Conservation (phyloP, 768 basidiomycete genomes). For the Mycena galericulata region DNA sequence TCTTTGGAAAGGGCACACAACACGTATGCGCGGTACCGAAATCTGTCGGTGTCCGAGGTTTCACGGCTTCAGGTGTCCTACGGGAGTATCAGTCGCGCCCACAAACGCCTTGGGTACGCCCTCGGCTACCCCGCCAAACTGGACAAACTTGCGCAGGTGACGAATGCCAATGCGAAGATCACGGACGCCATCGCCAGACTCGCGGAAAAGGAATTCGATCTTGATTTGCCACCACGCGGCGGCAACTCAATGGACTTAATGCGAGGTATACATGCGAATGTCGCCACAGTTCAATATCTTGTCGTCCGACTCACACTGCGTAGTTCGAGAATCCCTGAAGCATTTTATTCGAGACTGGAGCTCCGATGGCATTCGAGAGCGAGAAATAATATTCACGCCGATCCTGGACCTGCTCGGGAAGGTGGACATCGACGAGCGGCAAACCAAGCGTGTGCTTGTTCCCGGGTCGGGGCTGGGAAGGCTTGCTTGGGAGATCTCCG, state of each 20-base stretch:
- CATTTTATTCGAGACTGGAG: conserved; percentile 83
- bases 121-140: conserved; percentile 70
- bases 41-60: conserved; percentile 56
- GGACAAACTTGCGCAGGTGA: conserved; percentile 54
- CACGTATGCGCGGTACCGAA: conserved; percentile 58
- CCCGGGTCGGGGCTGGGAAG: conserved; percentile 75
- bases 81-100: conserved; percentile 53
- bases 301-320: no score
- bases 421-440: conserved; percentile 45
- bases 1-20: conserved; percentile 58
- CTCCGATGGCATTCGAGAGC: conserved; percentile 64
- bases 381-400: conserved; percentile 66
- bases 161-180: conserved; percentile 52
- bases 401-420: conserved; percentile 61
- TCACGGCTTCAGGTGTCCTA: conserved; percentile 57
- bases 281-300: no score
- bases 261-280: no score
- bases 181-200: conserved; percentile 55
- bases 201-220: conserved; percentile 46
- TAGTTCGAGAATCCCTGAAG: conserved; percentile 70
- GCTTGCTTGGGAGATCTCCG: conserved; percentile 76
- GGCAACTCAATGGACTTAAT: conserved; percentile 51
- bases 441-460: conserved; percentile 60
- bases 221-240: conserved; percentile 40
- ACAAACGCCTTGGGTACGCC: conserved; percentile 62